Conservation (phyloP, 2,329 filamentous ascomycete species). For the Fusarium nanum region DNA sequence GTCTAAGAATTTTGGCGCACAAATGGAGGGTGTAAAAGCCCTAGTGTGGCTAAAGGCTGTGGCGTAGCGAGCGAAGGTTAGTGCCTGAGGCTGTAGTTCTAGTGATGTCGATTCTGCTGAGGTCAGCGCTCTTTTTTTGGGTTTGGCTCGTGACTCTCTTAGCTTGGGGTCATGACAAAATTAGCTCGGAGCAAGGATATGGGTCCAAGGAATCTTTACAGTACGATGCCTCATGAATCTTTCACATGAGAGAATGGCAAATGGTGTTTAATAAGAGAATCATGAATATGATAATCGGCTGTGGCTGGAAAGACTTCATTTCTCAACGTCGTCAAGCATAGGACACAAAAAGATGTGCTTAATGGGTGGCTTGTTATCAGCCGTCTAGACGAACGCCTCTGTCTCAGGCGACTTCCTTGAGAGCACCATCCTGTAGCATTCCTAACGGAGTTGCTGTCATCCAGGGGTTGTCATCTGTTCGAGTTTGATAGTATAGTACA, state of each 20-base stretch:
- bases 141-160: conserved; percentile 14
- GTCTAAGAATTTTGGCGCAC: conserved; percentile 45
- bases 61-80: conserved; percentile 10
- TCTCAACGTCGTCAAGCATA: neutral
- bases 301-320: neutral
- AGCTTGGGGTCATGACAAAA: conserved; percentile 31
- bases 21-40: conserved; percentile 21
- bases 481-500: neutral
- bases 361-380: neutral
- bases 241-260: neutral
- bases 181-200: conserved; percentile 12
- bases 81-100: conserved; percentile 31
- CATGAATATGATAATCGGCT: neutral
- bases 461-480: neutral
- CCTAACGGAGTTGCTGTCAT: conserved; percentile 6
- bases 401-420: conserved; percentile 13
- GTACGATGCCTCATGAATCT: neutral
- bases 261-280: neutral
- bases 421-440: conserved; percentile 5
- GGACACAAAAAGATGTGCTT: neutral
- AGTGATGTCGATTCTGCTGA: conserved; percentile 6
- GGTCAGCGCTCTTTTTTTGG: conserved; percentile 10
- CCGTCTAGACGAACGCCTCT: conserved; percentile 15
- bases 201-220: neutral
- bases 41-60: conserved; percentile 36